These are phyloP conservation scores for Scutellaria baicalensis DNA, from an alignment of 257 asterid genomes.

Conservation along the genomic window DNA sequence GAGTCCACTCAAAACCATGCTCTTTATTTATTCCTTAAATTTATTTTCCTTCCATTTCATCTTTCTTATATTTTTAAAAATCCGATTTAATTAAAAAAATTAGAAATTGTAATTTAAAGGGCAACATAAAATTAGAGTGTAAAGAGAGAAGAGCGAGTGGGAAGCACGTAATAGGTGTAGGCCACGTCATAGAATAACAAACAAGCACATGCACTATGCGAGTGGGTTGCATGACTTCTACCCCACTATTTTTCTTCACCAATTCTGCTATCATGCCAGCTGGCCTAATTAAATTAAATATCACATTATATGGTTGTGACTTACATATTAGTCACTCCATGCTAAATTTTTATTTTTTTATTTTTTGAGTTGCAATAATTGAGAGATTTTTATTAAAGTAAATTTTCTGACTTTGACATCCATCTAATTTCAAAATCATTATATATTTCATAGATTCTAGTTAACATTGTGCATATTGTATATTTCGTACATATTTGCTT, in stretches of 20 bases:
- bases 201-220: conserved; percentile 6
- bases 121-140: neutral
- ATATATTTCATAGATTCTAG: neutral
- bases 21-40: too few relatives aligned
- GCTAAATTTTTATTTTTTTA: too few relatives aligned
- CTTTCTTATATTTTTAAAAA: too few relatives aligned
- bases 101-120: too few relatives aligned
- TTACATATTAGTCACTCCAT: neutral
- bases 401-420: neutral
- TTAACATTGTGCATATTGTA: neutral
- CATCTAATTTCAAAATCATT: neutral
- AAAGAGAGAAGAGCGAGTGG: neutral
- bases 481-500: too few relatives aligned
- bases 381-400: neutral
- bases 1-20: too few relatives aligned
- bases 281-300: neutral
- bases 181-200: neutral
- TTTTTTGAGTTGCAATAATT: neutral
- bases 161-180: conserved; percentile 11
- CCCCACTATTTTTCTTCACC: neutral
- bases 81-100: too few relatives aligned
- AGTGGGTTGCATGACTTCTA: conserved; percentile 22
- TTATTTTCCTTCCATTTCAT: too few relatives aligned
- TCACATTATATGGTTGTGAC: neutral
- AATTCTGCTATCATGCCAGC: conserved; percentile 11